A percentile compares a stretch with the other conserved stretches of the same genome.
Evolutionary conservation across 1,139 yeast genomes (phyloP).

Genomic region (Yamadazyma diddensiae): DNA sequence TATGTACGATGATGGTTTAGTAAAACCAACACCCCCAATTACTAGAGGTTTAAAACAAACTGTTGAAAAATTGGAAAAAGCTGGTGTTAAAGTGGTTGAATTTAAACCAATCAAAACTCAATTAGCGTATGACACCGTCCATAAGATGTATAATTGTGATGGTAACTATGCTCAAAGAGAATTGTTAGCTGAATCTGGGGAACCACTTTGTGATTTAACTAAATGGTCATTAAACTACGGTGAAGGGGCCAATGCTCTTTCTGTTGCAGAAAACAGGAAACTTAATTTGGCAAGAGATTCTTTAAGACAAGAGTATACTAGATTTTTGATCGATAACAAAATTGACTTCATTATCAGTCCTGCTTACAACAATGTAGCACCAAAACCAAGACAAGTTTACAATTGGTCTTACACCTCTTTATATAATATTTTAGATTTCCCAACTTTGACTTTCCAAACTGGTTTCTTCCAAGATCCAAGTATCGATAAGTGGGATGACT

Average conservation of each 20-base stretch:
- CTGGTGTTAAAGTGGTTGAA: slow-evolving; percentile 31
- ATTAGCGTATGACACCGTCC: slow-evolving; percentile 51
- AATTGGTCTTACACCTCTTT: slow-evolving; percentile 78
- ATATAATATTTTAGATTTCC: slow-evolving; percentile 63
- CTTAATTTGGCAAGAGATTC: slow-evolving; percentile 50
- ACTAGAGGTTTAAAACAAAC: slow-evolving; percentile 28
- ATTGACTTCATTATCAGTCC: slow-evolving; percentile 72
- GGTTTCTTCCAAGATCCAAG: slow-evolving; percentile 56
- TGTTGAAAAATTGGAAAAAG: slow-evolving; percentile 26
- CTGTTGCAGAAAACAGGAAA: slow-evolving; percentile 46
- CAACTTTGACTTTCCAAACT: slow-evolving; percentile 60
- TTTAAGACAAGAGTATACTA: slow-evolving; percentile 53
- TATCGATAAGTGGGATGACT: slow-evolving; percentile 39
- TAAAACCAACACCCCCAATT: slow-evolving; percentile 56
- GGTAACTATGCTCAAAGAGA: slow-evolving; percentile 55
- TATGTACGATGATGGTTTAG: slow-evolving; percentile 39
- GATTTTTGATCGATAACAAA: slow-evolving; percentile 49
- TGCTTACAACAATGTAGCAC: slow-evolving; percentile 69
- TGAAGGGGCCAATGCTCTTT: slow-evolving; percentile 45
- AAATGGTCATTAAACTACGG: slow-evolving; percentile 60
- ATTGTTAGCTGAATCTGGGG: slow-evolving; percentile 59
- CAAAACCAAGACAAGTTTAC: slow-evolving; percentile 58
- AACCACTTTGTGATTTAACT: slow-evolving; percentile 59
- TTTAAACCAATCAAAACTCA: slow-evolving; percentile 53
- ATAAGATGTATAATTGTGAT: slow-evolving; percentile 53